These are phyloP conservation scores for Eucalyptus pauciflora DNA, from an alignment of 345 rosid genomes.

Conservation along the genomic window DNA sequence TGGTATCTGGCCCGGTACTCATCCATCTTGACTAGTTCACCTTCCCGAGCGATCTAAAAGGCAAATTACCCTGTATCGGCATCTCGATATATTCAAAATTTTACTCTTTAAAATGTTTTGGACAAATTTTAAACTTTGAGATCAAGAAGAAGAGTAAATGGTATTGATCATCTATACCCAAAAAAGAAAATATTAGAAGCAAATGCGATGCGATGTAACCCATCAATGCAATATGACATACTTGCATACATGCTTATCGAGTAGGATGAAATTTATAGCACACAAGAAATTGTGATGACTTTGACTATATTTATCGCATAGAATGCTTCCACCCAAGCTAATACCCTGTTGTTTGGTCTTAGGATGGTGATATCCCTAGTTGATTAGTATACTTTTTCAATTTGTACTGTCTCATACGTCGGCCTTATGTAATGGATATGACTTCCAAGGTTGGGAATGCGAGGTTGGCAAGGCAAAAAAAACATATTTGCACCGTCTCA, in stretches of 20 bases:
- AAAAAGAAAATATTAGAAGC: background rate
- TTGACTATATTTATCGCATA: background rate
- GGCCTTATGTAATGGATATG: background rate
- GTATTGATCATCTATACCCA: background rate
- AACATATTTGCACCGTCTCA: background rate
- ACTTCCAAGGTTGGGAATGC: conserved; percentile 26
- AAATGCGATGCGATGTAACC: background rate
- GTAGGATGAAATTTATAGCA: background rate
- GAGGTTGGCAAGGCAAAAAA: conserved; percentile 16
- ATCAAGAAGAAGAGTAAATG: background rate
- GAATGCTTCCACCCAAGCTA: background rate
- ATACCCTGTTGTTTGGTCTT: background rate
- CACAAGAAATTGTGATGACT: background rate
- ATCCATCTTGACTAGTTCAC: background rate
- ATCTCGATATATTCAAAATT: background rate
- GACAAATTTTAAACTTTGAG: rapidly evolving
- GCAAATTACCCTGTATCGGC: background rate
- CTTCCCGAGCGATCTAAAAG: background rate
- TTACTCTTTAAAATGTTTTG: background rate
- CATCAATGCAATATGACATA: background rate
- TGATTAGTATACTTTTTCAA: background rate
- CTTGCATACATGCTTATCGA: background rate
- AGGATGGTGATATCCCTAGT: background rate
- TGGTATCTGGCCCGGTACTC: background rate
- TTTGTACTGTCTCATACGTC: background rate